Percentiles rank a stretch among this genome's conserved stretches.
phyloP scores from a whole-genome alignment of 1,284 basidiomycete species.

The Apiotrichum gracile region DNA sequence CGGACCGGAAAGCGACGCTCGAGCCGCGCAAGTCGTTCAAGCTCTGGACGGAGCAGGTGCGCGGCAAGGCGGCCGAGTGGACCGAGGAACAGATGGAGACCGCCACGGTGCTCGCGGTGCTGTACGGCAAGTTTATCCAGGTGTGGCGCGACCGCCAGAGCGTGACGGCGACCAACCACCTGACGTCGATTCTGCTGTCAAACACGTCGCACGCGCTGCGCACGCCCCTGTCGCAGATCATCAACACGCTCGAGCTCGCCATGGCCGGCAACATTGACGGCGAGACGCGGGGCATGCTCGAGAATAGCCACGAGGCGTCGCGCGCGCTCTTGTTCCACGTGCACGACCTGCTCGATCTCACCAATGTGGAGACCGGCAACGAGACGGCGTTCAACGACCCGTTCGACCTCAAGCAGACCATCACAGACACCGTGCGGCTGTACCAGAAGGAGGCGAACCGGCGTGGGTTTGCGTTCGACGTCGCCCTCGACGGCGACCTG shows the following conservation, averaged over 20 bases:
- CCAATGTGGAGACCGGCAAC: conserved; percentile 71
- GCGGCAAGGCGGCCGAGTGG: conserved; percentile 68
- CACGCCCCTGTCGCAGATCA: conserved; percentile 38
- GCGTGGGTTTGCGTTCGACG: conserved; percentile 59
- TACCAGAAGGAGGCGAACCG: conserved; percentile 64
- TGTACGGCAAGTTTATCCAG: conserved; percentile 63
- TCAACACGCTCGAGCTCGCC: conserved; percentile 77
- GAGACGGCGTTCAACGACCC: conserved; percentile 77
- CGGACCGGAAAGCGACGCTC: conserved; percentile 46
- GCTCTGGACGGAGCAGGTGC: conserved; percentile 71
- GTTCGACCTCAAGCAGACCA: conserved; percentile 64
- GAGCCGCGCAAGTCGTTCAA: conserved; percentile 77
- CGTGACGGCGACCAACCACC: conserved; percentile 59
- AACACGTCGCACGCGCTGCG: conserved; percentile 82
- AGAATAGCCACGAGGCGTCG: conserved; percentile 71
- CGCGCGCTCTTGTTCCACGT: conserved; percentile 76
- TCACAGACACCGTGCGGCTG: conserved; percentile 60
- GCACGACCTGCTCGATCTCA: conserved; percentile 79
- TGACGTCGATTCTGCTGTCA: conserved; percentile 73
- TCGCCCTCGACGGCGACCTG: conserved; percentile 54
- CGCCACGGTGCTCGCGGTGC: conserved; percentile 73
- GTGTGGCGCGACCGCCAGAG: conserved; percentile 83
- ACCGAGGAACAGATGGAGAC: conserved; percentile 84
- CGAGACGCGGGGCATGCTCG: conserved; percentile 74
- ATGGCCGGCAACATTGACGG: conserved; percentile 69